Evolutionary conservation across 345 rosid species (phyloP).

Genomic region (Trapa bicornis): DNA sequence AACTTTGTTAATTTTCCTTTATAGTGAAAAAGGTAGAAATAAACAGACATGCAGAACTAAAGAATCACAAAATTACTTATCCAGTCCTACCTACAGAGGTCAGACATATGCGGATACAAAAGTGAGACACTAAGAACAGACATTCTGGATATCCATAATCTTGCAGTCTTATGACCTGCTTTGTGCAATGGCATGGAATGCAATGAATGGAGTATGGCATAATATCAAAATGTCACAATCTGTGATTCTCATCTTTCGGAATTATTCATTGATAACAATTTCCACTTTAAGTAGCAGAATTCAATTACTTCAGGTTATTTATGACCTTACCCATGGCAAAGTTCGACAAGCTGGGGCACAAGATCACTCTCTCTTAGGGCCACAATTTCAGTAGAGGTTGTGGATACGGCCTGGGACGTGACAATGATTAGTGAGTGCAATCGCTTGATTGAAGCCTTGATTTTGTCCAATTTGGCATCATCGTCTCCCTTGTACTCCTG

Average conservation of each 20-base stretch:
- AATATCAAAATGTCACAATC: too few relatives aligned
- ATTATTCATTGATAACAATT: not conserved
- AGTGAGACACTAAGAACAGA: not conserved
- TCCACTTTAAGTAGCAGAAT: not conserved
- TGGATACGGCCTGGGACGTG: conserved; percentile 77
- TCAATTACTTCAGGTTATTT: not conserved
- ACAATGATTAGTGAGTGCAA: conserved; percentile 68
- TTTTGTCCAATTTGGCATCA: conserved; percentile 74
- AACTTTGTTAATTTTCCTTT: not conserved
- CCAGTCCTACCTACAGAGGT: not conserved
- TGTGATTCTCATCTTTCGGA: too few relatives aligned
- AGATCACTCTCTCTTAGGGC: conserved; percentile 79
- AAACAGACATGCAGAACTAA: not conserved
- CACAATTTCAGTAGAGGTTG: conserved; percentile 73
- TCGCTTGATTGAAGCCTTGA: conserved; percentile 58
- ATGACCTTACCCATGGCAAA: conserved; percentile 74
- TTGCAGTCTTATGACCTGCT: not conserved
- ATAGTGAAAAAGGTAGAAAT: not conserved
- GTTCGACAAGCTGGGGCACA: conserved; percentile 82
- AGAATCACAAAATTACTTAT: not conserved
- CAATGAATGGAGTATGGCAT: not conserved
- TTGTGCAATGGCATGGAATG: not conserved
- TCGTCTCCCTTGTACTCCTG: conserved; percentile 90
- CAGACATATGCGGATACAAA: not conserved
- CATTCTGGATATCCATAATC: not conserved